These are phyloP conservation scores for Candida multigemmis DNA, from an alignment of 805 yeast species.

Conservation along the genomic window DNA sequence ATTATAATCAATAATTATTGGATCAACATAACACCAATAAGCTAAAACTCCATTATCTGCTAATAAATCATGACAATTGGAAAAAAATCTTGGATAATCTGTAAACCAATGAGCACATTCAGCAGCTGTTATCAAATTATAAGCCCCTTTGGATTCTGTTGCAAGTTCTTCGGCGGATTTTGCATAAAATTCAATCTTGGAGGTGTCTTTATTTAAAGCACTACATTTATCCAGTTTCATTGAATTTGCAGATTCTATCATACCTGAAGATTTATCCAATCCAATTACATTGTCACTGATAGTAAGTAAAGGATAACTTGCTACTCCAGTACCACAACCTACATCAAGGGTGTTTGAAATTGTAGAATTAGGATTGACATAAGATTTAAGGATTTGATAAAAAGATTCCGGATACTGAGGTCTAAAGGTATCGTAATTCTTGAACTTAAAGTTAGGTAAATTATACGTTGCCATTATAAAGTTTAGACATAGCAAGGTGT, in stretches of 20 bases:
- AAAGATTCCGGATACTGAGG: constrained; percentile 33
- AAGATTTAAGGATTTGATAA: constrained; percentile 18
- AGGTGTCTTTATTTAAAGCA: constrained; percentile 14
- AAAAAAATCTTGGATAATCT: constrained; percentile 20
- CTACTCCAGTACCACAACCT: constrained; percentile 51
- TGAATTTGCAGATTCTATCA: constrained; percentile 36
- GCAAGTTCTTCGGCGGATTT: constrained; percentile 23
- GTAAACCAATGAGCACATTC: constrained; percentile 35
- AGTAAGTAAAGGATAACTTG: constrained; percentile 34
- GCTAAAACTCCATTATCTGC: constrained; percentile 34
- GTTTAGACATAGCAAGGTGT: neutral
- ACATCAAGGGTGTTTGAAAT: constrained; percentile 23
- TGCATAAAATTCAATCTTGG: constrained; percentile 18
- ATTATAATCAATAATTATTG: constrained; percentile 18
- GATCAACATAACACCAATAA: constrained; percentile 35
- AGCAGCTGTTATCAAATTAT: constrained; percentile 33
- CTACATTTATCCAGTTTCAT: constrained; percentile 13
- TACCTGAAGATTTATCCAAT: constrained; percentile 36
- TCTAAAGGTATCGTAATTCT: constrained; percentile 28
- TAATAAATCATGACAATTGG: constrained; percentile 24
- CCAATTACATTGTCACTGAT: constrained; percentile 31
- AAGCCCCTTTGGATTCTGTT: constrained; percentile 5
- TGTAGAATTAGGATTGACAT: constrained; percentile 10
- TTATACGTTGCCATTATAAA: constrained; percentile 23
- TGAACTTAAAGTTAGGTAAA: constrained; percentile 19